Base-by-base conservation (phyloP, 768 basidiomycete genomes). In the Termitomyces titanicus region DNA sequence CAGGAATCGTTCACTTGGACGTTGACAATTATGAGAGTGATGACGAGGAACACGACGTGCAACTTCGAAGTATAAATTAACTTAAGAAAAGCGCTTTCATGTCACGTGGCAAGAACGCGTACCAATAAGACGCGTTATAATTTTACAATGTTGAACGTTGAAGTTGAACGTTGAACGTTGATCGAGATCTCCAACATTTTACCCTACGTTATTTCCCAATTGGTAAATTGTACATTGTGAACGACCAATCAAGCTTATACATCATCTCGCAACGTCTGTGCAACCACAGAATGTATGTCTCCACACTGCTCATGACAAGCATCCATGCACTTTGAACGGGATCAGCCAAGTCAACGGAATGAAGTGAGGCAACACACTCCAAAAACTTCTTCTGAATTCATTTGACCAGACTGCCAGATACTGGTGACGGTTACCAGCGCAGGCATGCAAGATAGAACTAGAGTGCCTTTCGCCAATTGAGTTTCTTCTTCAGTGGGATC, bases 371-470 rank as follows among this genome's bases (percentile, higher is more conserved):
- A 31, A 68, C 85, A 71, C 60, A 89, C 94, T 64, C 72, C 70
- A 33, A 86, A 64, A 24, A 78, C 72, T 54, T 88, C 74, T 8
- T 74, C 73, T 0, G 81, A 66, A 2, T 73, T 74, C 70, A 89
- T 78, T 58, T 77, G 74, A 8, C 95, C 94, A 5, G 84, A 82
- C 68, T 95, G 86, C 88, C 91, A 93, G n/a, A 95, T 57, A 66
- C 82, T 92, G 1, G 94, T 95, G 11, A 94, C 73, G 7, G 82
- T 87, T 29, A 82, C 83, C 31, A 98, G 75, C 2, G 96, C 95
- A 53, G 97, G 96, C 77, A 99, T 85, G 55, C 86, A 88, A 0
- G 94, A 84, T 15, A 95, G 66, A 0, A 89, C 79, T n/a, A 98
- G 58, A n/a, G 80, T 84, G 0, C 89, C 88, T 12, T 75, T 73